Base-by-base conservation (phyloP, 352 stramenopile genomes). In the Globisporangium canariense region DNA sequence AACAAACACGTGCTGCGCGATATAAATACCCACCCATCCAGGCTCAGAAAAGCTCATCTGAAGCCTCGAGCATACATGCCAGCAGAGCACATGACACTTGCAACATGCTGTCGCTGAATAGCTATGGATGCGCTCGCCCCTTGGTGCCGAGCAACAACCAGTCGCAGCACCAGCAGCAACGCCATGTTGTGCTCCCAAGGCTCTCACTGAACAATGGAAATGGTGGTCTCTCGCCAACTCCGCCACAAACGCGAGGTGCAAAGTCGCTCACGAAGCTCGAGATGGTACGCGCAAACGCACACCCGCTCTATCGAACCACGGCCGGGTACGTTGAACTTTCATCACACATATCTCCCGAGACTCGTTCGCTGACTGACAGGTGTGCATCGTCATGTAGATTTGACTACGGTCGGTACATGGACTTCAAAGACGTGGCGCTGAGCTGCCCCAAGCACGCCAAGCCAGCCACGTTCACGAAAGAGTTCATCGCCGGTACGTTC, bases 301-400 rank as follows among this genome's bases (percentile, higher is more conserved):
- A 90, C 58, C 81, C 78, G 34, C 69, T 88, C 52, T 90, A 84
- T 54, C 75, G 74, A 49, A 90, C 81, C 4, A 90, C 81, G 11
- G 60, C 78, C 3, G 76, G 77, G 75, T 79, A 47, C 11, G 62
- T 47, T 30, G 11, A 6, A 14, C 30, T 2, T 40, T 41, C 10
- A 40, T 22, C 25, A 32, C 25, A 32, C 28, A 10, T 54, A 30
- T 4, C 6, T 28, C 16, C 10, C 13, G 0, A 43, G 38, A 4
- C 38, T 18, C 38, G 38, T 11, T 16, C 38, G 2, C 38, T 43
- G 7, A 30, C 18, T 13, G 3, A 18, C 9, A 28, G 8, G 25
- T 18, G 13, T 51, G 49, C n/a, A 45, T 41, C 36, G 40, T n/a
- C 20, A 36, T 28, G 25, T 22, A 81, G 74, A 11, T 89, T 78